Evolutionary conservation across 371 early-diverging fungal species (phyloP), one percentile per base, ranked within the genome.

Genomic region (Gilbertella persicaria): DNA sequence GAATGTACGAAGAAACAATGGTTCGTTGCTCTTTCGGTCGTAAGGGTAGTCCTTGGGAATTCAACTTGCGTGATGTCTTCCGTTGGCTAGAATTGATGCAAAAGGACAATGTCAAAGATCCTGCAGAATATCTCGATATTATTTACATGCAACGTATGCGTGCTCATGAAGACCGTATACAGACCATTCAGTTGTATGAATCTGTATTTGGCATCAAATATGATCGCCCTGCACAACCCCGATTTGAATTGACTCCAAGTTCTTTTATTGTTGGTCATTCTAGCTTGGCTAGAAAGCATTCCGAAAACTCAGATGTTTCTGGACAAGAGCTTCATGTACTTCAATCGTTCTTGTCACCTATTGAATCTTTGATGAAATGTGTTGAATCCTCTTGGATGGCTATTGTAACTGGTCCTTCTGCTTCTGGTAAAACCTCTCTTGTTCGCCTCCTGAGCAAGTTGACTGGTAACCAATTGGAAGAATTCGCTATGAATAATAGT

Each of bases 31-130:
- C 64, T 33, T 96, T 96, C 75, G 98, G 93, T 26, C 72, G 82
- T 25, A 74, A 79, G 3, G 99, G 99, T n/a, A 77, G 85, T 14
- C 99, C 99, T 3, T 98, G 98, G 98, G 98, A 98, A 65, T 98
- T 98, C 71, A 98, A 98, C 61, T 70, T 98, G 49, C 91, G 99
- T 37, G 99, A 98, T 78, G 89, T 96, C 19, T 85, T 93, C 73
- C 87, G 99, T 44, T 97, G 98, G 93, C 75, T 97, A 53, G 93
- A 96, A 40, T 66, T 95, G 24, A 80, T 87, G 78, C 71, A 74
- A 25, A 60, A 73, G 35, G 80, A 77, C 36, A 58, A 72, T 29
- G 61, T 60, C 6, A 56, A 66, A 38, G 78, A 83, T 29, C 93
- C 93, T n/a, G 73, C 83, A 1, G 84, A 85, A 45, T 93, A 79